Base-by-base conservation (phyloP, 495 filamentous ascomycete genomes). In the Podospora pseudoanserina region DNA sequence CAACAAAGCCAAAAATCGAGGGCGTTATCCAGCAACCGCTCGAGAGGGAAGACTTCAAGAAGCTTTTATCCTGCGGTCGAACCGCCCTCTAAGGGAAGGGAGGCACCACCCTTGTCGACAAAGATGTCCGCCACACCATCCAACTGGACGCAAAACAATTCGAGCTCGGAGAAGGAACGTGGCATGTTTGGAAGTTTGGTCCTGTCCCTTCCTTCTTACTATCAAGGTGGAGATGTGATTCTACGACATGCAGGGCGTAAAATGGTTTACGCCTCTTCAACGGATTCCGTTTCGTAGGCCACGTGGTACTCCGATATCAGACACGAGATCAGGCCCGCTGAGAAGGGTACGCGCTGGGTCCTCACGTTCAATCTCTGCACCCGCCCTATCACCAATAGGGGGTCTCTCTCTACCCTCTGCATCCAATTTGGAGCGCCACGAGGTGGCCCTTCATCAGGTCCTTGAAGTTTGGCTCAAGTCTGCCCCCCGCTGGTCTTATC, bases 111-210 rank as follows among this genome's bases (percentile, higher is more conserved):
- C 64, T 85, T 30, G 78, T 87, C 16, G 81, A 87, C 65, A 78
- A 69, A 1, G 68, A 73, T 28, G 80, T 86, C 1, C 74, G 84
- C 11, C 84, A 84, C 60, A 86, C 81, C 0, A 84, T 80, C 82
- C 83, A 88, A 69, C 67, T 88, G 13, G 76, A 84, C 67, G 63
- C 79, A 0, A 58, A 71, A 30, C 77, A 86, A 18, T 79, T 87
- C 28, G 65, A 75, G 63, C 65, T 67, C 82, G 0, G 84, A 87
- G 67, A 87, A 88, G 65, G 75, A 75, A 1, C 79, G 81, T 18
- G 81, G 84, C 3, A 86, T 88, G 81, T 87, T 88, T 70, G 86
- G 78, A 18, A 88, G 86, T 0, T 73, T 88, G 20, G 82, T 85
- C 34, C 76, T 88, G 30, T 80, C 73, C 63, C 77, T 88, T 1